A percentile compares a stretch with the other conserved stretches of the same genome.
These are phyloP conservation scores for Allodekkera sacchari DNA, from an alignment of 805 yeast genomes.

Conservation along the genomic window DNA sequence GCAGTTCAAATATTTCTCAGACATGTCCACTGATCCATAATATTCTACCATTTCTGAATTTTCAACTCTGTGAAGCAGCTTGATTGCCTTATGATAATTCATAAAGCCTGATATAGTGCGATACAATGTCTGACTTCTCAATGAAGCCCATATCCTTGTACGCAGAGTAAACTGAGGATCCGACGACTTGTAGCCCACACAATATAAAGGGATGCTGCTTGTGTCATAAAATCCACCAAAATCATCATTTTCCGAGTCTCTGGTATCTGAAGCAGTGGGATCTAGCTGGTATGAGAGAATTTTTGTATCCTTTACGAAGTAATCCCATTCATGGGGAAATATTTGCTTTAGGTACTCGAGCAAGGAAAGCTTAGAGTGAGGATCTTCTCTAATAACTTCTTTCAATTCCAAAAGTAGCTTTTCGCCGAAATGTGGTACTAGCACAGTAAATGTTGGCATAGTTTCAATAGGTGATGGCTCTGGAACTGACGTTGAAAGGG, in stretches of 20 bases:
- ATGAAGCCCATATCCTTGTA: conserved; percentile 83
- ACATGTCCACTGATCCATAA: conserved; percentile 31
- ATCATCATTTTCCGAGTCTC: conserved; percentile 34
- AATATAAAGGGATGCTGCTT: conserved; percentile 63
- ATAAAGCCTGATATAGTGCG: conserved; percentile 78
- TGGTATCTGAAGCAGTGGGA: conserved; percentile 12
- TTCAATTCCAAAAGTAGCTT: conserved; percentile 35
- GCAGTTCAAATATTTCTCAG: conserved; percentile 59
- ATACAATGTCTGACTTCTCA: conserved; percentile 75
- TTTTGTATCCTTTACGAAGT: conserved; percentile 71
- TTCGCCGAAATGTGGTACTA: conserved; percentile 46
- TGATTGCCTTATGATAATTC: conserved; percentile 70
- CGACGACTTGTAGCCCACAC: conserved; percentile 64
- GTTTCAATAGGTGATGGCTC: conserved; percentile 40
- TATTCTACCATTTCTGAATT: conserved; percentile 41
- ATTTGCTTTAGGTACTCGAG: conserved; percentile 71
- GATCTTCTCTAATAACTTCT: conserved; percentile 39
- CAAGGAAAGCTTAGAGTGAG: conserved; percentile 43
- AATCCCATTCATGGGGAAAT: conserved; percentile 71
- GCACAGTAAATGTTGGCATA: conserved; percentile 42
- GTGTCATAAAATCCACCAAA: too few relatives aligned
- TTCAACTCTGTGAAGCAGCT: conserved; percentile 60
- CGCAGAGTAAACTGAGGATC: conserved; percentile 55
- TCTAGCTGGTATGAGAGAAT: conserved; percentile 51
- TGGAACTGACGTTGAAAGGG: conserved; percentile 38